These are phyloP conservation scores for Solanum hybrid DNA, from an alignment of 305 asterid genomes.

Conservation along the genomic window DNA sequence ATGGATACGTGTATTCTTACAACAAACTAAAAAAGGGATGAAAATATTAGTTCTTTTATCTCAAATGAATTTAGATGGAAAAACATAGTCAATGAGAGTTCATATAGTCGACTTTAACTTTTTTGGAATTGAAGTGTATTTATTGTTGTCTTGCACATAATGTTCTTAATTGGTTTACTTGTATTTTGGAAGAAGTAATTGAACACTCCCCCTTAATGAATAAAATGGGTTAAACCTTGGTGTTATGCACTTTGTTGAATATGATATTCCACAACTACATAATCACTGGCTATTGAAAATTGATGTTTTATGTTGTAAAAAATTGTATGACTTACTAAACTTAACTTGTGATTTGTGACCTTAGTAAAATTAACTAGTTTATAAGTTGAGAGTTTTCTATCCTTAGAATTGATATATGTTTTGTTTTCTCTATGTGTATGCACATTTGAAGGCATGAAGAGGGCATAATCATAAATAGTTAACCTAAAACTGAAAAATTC, in stretches of 20 bases:
- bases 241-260: neutral
- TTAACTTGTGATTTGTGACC: no score
- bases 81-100: neutral
- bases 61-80: neutral
- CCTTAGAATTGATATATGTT: no score
- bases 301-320: neutral
- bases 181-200: neutral
- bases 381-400: no score
- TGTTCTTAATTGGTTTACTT: neutral
- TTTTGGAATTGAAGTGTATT: neutral
- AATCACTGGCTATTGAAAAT: neutral
- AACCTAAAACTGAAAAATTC: no score
- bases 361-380: no score
- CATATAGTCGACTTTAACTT: neutral
- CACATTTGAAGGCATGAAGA: no score
- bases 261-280: neutral
- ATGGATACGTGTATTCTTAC: no score
- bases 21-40: neutral
- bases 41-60: neutral
- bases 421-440: no score
- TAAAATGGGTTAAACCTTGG: neutral
- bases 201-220: neutral
- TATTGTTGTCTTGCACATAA: neutral
- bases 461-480: no score
- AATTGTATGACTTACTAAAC: neutral